phyloP scores from a whole-genome alignment of 1,284 basidiomycete genomes.

The Coriolopsis trogii region DNA sequence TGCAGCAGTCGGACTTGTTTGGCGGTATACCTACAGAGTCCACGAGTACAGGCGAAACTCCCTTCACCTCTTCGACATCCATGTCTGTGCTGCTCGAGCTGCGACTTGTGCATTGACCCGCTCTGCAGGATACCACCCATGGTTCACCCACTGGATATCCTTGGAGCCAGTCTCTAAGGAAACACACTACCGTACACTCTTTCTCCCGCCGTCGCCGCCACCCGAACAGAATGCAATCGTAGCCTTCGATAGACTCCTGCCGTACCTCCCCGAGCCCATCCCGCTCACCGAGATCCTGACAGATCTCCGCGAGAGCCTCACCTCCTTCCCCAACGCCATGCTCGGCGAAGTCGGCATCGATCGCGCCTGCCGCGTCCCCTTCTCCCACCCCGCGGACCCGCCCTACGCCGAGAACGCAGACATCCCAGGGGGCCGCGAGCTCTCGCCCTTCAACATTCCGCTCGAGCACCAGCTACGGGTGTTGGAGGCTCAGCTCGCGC shows the following conservation, averaged over 20 bases:
- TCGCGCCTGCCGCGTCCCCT: conserved; percentile 69
- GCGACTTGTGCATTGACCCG: conserved; percentile 7
- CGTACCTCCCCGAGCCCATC: conserved; percentile 64
- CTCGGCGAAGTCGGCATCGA: conserved; percentile 87
- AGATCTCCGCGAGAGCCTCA: conserved; percentile 58
- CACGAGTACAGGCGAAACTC: too few species aligned
- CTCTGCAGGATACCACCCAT: conserved; percentile 76
- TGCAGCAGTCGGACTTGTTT: not conserved
- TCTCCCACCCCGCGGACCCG: conserved; percentile 41
- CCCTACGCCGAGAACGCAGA: conserved; percentile 21
- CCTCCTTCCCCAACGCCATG: conserved; percentile 66
- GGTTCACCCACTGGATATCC: conserved; percentile 78
- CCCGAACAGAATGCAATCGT: conserved; percentile 36
- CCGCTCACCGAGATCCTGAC: conserved; percentile 53
- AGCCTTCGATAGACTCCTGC: conserved; percentile 54
- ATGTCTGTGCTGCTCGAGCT: not conserved
- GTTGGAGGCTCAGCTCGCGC: conserved; percentile 73
- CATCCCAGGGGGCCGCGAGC: conserved; percentile 35
- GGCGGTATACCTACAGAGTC: not conserved
- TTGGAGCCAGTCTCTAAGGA: conserved; percentile 50
- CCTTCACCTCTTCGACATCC: too few species aligned
- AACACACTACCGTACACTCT: conserved; percentile 67
- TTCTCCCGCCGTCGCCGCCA: conserved; percentile 39
- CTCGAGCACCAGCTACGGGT: conserved; percentile 73
- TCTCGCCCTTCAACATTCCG: conserved; percentile 73